These are phyloP conservation scores for Phytomonas sp. DNA, from an alignment of 208 protist genomes.

Conservation along the genomic window DNA sequence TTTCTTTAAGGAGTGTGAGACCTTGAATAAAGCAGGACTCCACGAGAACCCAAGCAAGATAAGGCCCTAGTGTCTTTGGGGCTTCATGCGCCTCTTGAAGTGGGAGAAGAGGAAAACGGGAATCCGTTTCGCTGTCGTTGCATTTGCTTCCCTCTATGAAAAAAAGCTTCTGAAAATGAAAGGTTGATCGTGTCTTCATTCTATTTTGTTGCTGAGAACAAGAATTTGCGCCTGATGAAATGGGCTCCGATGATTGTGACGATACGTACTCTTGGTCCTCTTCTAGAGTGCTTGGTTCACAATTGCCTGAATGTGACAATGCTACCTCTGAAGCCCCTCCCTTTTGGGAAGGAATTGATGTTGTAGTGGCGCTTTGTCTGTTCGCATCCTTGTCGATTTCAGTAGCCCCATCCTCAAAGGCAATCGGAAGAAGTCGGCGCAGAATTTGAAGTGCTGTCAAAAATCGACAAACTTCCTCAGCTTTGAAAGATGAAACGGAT, in stretches of 20 bases:
- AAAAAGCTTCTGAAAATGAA: slow-evolving; percentile 61
- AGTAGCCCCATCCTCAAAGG: slow-evolving; percentile 47
- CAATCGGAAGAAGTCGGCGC: slow-evolving; percentile 52
- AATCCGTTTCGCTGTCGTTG: slow-evolving; percentile 38
- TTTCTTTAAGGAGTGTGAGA: slow-evolving; percentile 29
- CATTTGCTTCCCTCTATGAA: slow-evolving; percentile 63
- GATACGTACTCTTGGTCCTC: not conserved
- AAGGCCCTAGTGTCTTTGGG: slow-evolving; percentile 26
- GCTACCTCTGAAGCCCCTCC: slow-evolving; percentile 8
- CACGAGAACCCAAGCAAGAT: slow-evolving; percentile 56
- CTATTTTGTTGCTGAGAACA: not conserved
- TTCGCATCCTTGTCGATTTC: not conserved
- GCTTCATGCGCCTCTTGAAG: slow-evolving; percentile 8
- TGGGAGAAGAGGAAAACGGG: slow-evolving; percentile 33
- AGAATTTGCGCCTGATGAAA: not conserved
- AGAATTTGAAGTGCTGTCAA: slow-evolving; percentile 54
- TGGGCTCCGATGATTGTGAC: not conserved
- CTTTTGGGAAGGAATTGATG: not conserved
- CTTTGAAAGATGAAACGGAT: slow-evolving; percentile 11
- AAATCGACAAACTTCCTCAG: slow-evolving; percentile 25
- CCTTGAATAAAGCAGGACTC: slow-evolving; percentile 82
- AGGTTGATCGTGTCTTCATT: slow-evolving; percentile 35
- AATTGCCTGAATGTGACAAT: not conserved
- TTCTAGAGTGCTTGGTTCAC: not conserved
- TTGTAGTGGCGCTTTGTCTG: slow-evolving; percentile 3